Conservation (phyloP, 306 rosid species). For the Cucurbita argyrosperma region DNA sequence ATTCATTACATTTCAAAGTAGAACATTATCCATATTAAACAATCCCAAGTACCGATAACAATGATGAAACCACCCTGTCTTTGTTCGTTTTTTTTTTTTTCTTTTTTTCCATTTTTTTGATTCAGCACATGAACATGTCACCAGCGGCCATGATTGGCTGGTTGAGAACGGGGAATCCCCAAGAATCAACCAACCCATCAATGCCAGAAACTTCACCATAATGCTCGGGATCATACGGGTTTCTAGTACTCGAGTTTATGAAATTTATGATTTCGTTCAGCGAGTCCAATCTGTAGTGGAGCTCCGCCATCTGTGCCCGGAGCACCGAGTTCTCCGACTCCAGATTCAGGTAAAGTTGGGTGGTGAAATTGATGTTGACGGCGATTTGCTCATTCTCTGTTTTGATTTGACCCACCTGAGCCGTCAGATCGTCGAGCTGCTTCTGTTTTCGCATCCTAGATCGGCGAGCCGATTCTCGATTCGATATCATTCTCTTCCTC, state of each 20-base stretch:
- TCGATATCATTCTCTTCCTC: constrained; percentile 78
- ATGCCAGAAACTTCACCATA: background rate
- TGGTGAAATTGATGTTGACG: constrained; percentile 24
- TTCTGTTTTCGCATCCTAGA: constrained; percentile 70
- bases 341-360: constrained; percentile 27
- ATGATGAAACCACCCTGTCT: background rate
- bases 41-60: background rate
- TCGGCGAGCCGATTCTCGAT: constrained; percentile 69
- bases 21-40: background rate
- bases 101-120: too few species aligned
- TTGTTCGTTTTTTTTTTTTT: background rate
- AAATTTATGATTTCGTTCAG: constrained; percentile 39
- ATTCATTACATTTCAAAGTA: background rate
- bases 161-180: constrained; percentile 9
- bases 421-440: constrained; percentile 39
- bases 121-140: constrained; percentile 19
- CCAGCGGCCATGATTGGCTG: constrained; percentile 21
- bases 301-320: constrained; percentile 64
- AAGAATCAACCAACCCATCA: constrained; percentile 16
- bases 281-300: constrained; percentile 47
- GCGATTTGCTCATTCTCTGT: constrained; percentile 44
- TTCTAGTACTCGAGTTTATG: constrained; percentile 33
- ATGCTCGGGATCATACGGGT: constrained; percentile 12
- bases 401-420: constrained; percentile 24
- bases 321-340: constrained; percentile 68